A percentile compares a stretch with the other conserved stretches of the same genome.
Evolutionary conservation across 2,329 filamentous ascomycete species (phyloP).

Genomic region (Cryphonectria radicalis): DNA sequence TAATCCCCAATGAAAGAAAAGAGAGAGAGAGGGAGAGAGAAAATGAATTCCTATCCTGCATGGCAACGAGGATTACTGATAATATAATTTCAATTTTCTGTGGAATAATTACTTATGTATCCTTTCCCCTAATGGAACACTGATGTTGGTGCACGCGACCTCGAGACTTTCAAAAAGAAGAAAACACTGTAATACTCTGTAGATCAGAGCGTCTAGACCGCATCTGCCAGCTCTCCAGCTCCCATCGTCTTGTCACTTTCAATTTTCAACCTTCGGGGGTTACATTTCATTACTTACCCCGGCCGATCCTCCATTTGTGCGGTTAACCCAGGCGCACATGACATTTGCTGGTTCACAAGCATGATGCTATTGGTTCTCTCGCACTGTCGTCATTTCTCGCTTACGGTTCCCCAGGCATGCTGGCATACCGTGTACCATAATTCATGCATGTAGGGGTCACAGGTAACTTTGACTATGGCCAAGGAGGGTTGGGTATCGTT

Average conservation of each 20-base stretch:
- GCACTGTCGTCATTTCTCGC: slow-evolving; percentile 1
- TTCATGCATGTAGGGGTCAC: neutral
- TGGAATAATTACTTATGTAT: neutral
- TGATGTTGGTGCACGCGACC: neutral
- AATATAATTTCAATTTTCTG: neutral
- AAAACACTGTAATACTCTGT: neutral
- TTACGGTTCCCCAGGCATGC: neutral
- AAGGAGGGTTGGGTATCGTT: neutral
- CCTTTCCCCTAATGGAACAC: neutral
- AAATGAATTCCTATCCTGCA: neutral
- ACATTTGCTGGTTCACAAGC: neutral
- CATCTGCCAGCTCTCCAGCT: neutral
- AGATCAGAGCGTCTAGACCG: neutral
- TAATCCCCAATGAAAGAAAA: neutral
- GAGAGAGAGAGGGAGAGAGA: too few relatives aligned
- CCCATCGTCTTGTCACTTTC: neutral
- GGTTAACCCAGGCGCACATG: neutral
- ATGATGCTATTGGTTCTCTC: neutral
- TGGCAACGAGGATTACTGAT: neutral
- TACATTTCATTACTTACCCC: neutral
- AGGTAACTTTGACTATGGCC: neutral
- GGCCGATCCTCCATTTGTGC: neutral
- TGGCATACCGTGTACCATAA: neutral
- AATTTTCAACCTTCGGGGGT: neutral
- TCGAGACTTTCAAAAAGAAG: neutral